Percentiles rank a stretch among this genome's conserved stretches.
Evolutionary conservation across 2,329 filamentous ascomycete species (phyloP).

Genomic region (Neofusicoccum cordaticola): DNA sequence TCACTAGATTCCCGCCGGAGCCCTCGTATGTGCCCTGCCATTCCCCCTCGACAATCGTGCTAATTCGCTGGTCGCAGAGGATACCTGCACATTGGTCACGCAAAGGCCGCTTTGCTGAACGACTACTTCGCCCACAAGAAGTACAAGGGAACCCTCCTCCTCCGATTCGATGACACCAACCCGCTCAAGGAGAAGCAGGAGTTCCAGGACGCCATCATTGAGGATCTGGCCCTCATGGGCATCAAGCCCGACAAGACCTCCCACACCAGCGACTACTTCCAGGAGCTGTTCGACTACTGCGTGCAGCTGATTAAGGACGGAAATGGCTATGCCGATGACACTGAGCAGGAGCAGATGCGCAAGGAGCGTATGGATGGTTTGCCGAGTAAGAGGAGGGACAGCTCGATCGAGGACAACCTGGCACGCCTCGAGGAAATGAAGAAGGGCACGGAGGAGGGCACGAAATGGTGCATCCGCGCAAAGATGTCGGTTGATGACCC

Average conservation of each 20-base stretch:
- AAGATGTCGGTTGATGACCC: constrained; percentile 89
- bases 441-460: constrained; percentile 72
- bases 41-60: not conserved
- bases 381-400: constrained; percentile 75
- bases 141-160: constrained; percentile 84
- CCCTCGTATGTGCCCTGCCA: constrained; percentile 62
- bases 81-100: constrained; percentile 93
- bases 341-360: constrained; percentile 83
- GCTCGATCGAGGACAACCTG: constrained; percentile 77
- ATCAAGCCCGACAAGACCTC: constrained; percentile 83
- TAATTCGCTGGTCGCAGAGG: constrained; percentile 46
- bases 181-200: constrained; percentile 96
- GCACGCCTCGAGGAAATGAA: constrained; percentile 93
- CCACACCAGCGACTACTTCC: constrained; percentile 94
- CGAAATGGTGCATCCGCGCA: constrained; percentile 86
- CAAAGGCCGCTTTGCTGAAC: constrained; percentile 88
- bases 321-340: constrained; percentile 92
- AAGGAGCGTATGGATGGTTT: constrained; percentile 81
- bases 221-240: constrained; percentile 87
- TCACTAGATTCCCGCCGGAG: constrained; percentile 90
- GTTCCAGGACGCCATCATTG: constrained; percentile 88
- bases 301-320: constrained; percentile 82
- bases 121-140: constrained; percentile 96
- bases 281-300: constrained; percentile 83
- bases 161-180: constrained; percentile 97